Evolutionary conservation across 1,139 yeast species (phyloP).

Genomic region (Candida dubliniensis): DNA sequence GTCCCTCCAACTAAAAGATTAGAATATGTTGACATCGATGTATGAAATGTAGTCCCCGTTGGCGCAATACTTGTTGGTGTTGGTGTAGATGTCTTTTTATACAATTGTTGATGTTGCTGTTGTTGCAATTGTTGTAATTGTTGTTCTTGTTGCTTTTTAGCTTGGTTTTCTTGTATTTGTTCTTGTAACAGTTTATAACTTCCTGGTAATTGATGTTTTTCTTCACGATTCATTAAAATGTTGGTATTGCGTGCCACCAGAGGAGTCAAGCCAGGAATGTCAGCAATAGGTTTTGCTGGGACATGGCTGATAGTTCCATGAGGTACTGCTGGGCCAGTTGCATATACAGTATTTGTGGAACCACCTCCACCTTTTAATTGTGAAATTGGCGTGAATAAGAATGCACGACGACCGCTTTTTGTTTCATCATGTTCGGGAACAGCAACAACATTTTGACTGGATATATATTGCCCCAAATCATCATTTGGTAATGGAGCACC

Average conservation of each 20-base stretch:
- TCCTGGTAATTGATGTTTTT: conserved; percentile 18
- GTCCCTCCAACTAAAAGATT: conserved; percentile 43
- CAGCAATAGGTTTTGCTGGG: conserved; percentile 11
- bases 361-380: conserved; percentile 44
- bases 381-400: conserved; percentile 47
- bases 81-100: conserved; percentile 25
- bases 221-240: conserved; percentile 6
- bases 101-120: conserved; percentile 20
- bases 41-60: conserved; percentile 24
- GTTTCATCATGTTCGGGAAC: conserved; percentile 63
- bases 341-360: conserved; percentile 26
- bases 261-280: not conserved
- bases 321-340: conserved; percentile 19
- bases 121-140: conserved; percentile 18
- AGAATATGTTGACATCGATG: conserved; percentile 38
- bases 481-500: conserved; percentile 75
- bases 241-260: not conserved
- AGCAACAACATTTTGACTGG: conserved; percentile 49
- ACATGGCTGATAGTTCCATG: conserved; percentile 17
- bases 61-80: conserved; percentile 22
- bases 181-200: conserved; percentile 17
- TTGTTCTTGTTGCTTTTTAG: conserved; percentile 22
- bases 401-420: conserved; percentile 38
- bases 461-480: conserved; percentile 71
- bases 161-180: conserved; percentile 17